These are phyloP conservation scores for Chaetomium fimeti DNA, from an alignment of 495 filamentous ascomycete genomes.

Conservation along the genomic window DNA sequence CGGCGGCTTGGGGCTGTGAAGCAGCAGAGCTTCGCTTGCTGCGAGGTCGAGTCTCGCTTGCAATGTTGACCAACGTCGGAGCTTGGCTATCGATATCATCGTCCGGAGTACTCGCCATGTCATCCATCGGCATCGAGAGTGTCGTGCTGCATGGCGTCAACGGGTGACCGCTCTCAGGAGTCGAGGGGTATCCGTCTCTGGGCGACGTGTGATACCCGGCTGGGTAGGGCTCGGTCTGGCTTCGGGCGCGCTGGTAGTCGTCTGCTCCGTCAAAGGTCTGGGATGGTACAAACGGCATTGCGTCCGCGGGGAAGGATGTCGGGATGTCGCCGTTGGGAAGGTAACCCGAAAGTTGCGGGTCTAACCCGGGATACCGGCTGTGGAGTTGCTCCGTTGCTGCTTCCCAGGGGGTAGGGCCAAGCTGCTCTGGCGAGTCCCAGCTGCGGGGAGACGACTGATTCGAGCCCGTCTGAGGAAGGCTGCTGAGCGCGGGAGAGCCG, in stretches of 20 bases:
- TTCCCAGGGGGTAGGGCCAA: constrained; percentile 26
- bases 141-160: constrained; percentile 31
- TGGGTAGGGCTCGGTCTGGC: constrained; percentile 26
- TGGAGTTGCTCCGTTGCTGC: constrained; percentile 16
- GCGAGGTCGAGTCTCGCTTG: background rate
- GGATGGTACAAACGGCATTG: constrained; percentile 4
- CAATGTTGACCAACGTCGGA: background rate
- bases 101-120: constrained; percentile 8
- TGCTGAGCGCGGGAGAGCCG: constrained; percentile 22
- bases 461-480: constrained; percentile 23
- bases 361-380: constrained; percentile 13
- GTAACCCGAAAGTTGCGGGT: constrained; percentile 18
- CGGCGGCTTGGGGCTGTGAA: background rate
- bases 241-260: constrained; percentile 11
- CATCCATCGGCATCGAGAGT: constrained; percentile 21
- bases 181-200: constrained; percentile 8
- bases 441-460: constrained; percentile 33
- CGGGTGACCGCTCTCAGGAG: constrained; percentile 18
- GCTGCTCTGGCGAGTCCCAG: constrained; percentile 34
- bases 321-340: background rate
- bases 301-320: constrained; percentile 22
- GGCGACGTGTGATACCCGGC: constrained; percentile 14
- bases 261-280: constrained; percentile 20
- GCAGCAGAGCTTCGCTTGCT: constrained; percentile 8
- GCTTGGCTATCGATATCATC: background rate